phyloP scores from a whole-genome alignment of 257 asterid species.

The Cinchona pubescens region DNA sequence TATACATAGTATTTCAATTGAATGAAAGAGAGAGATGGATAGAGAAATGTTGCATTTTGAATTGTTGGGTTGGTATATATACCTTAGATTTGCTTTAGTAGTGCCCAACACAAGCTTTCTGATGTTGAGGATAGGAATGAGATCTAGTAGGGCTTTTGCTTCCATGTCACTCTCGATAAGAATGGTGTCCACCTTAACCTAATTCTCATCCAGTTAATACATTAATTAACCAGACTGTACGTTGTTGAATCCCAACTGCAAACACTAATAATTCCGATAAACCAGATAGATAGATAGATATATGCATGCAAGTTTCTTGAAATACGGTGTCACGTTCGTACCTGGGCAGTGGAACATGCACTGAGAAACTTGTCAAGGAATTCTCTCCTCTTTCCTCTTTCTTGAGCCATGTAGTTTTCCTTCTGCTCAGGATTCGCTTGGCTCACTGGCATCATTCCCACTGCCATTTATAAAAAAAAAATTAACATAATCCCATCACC shows the following conservation, averaged over 20 bases:
- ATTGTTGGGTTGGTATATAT: not conserved
- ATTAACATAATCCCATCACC: no score
- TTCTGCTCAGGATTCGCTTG: slow-evolving; percentile 61
- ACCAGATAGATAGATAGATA: no score
- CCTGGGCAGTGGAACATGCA: slow-evolving; percentile 52
- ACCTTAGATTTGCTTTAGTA: slow-evolving; percentile 56
- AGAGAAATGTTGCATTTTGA: not conserved
- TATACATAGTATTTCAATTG: no score
- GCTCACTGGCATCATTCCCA: slow-evolving; percentile 59
- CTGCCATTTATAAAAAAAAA: slow-evolving; percentile 33
- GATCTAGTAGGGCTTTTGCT: slow-evolving; percentile 68
- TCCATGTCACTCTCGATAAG: slow-evolving; percentile 69
- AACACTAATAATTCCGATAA: not conserved
- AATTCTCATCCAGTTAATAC: not conserved
- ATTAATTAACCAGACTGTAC: not conserved
- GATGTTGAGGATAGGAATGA: slow-evolving; percentile 74
- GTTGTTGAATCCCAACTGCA: not conserved
- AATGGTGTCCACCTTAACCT: slow-evolving; percentile 73
- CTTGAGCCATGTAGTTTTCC: slow-evolving; percentile 42
- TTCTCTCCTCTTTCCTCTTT: slow-evolving; percentile 49
- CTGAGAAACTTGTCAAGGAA: slow-evolving; percentile 53
- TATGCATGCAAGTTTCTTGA: no score
- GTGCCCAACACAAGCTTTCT: slow-evolving; percentile 55
- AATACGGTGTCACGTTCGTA: slow-evolving; percentile 6
- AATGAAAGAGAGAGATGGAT: no score